Evolutionary conservation across 345 rosid species (phyloP).

Genomic region (Sonneratia alba): DNA sequence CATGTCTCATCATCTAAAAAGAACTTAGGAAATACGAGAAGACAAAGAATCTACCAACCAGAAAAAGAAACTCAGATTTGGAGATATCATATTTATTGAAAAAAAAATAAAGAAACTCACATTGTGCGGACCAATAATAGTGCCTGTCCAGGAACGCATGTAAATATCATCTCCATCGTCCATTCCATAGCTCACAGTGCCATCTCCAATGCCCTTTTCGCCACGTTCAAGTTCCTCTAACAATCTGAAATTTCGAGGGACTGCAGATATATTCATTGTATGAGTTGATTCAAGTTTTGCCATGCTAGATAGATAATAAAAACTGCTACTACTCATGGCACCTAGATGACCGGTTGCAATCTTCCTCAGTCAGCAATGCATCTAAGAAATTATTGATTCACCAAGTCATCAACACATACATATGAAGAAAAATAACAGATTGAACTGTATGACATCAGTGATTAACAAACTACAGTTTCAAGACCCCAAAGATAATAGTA

Average conservation of each 20-base stretch:
- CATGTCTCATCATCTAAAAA: no score
- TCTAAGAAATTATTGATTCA: neutral
- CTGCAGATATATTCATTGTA: neutral
- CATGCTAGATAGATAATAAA: neutral
- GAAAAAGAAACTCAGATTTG: neutral
- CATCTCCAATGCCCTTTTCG: slow-evolving; percentile 11
- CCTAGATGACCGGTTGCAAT: neutral
- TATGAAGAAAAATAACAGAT: neutral
- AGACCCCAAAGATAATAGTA: neutral
- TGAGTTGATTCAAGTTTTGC: neutral
- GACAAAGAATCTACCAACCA: neutral
- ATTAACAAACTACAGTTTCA: neutral
- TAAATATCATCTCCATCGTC: slow-evolving; percentile 13
- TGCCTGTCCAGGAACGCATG: slow-evolving; percentile 12
- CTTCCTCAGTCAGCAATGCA: neutral
- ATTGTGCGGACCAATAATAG: slow-evolving; percentile 10
- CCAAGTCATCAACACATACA: neutral
- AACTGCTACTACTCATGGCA: neutral
- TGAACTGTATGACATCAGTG: neutral
- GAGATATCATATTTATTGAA: no score
- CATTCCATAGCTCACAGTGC: slow-evolving; percentile 10
- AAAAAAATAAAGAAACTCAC: slow-evolving; percentile 1
- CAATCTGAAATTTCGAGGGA: slow-evolving; percentile 10
- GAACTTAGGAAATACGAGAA: no score
- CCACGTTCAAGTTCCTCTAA: slow-evolving; percentile 9